These are phyloP conservation scores for Gossypium davidsonii DNA, from an alignment of 441 rosid genomes.

Conservation along the genomic window DNA sequence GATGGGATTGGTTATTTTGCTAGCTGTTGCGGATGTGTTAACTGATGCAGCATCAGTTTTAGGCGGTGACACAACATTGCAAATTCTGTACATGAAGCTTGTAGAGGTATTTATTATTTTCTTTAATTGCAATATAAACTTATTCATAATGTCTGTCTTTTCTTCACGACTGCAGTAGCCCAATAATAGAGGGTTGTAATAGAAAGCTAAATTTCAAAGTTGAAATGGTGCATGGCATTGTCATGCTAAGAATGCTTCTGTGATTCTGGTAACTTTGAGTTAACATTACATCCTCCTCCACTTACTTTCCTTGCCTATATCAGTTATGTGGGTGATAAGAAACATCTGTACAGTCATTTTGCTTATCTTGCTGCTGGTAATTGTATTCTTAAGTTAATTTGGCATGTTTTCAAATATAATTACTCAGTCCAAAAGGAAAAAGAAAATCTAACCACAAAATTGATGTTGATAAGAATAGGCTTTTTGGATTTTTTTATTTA, in stretches of 20 bases:
- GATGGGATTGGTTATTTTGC: conserved; percentile 34
- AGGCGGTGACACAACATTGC: conserved; percentile 84
- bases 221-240: not conserved
- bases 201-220: not conserved
- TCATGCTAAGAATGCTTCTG: not conserved
- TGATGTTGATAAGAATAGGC: not conserved
- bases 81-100: conserved; percentile 83
- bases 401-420: not conserved
- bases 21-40: conserved; percentile 98
- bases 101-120: conserved; percentile 58
- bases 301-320: not conserved
- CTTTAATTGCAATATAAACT: not conserved
- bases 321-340: not conserved
- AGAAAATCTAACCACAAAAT: not conserved
- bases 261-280: not conserved
- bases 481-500: not conserved
- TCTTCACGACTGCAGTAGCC: not conserved
- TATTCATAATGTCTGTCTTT: not conserved
- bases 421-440: not conserved
- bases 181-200: not conserved
- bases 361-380: not conserved
- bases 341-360: not conserved
- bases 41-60: conserved; percentile 87
- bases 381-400: not conserved
- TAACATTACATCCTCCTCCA: not conserved